Conservation (phyloP, 345 rosid species). For the Excoecaria agallocha region DNA sequence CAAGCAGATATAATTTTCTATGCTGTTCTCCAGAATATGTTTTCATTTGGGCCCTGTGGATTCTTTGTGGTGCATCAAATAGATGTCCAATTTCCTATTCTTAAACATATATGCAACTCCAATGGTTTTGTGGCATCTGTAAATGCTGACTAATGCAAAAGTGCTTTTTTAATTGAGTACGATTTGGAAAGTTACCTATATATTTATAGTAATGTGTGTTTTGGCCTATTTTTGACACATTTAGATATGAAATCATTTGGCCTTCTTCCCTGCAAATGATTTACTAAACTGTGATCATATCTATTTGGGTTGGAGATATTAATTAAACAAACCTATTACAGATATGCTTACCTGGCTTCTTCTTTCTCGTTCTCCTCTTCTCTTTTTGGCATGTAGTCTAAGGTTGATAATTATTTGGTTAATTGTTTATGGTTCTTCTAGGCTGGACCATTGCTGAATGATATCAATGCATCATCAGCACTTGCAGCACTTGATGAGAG, state of each 20-base stretch:
- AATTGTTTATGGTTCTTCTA: constrained; percentile 18
- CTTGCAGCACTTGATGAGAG: constrained; percentile 38
- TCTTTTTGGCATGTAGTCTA: background rate
- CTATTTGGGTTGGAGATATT: background rate
- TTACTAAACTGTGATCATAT: background rate
- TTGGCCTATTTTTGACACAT: background rate
- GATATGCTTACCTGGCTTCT: background rate
- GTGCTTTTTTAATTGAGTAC: background rate
- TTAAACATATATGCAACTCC: no score
- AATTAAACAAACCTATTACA: background rate
- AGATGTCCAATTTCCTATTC: no score
- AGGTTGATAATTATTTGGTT: background rate
- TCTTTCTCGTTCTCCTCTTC: no score
- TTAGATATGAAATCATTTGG: background rate
- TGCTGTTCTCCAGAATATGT: no score
- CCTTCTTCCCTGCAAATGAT: background rate
- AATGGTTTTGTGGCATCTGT: no score
- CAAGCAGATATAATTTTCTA: no score
- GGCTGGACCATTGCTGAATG: constrained; percentile 37
- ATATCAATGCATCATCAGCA: constrained; percentile 18
- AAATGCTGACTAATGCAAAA: no score
- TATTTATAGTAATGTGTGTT: background rate
- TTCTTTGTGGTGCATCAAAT: no score
- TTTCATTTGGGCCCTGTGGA: no score
- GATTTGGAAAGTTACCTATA: background rate